A percentile compares a stretch with the other conserved stretches of the same genome.
Evolutionary conservation across 176 grass and related monocot genomes (phyloP).

Genomic region (Oryza rufipogon): DNA sequence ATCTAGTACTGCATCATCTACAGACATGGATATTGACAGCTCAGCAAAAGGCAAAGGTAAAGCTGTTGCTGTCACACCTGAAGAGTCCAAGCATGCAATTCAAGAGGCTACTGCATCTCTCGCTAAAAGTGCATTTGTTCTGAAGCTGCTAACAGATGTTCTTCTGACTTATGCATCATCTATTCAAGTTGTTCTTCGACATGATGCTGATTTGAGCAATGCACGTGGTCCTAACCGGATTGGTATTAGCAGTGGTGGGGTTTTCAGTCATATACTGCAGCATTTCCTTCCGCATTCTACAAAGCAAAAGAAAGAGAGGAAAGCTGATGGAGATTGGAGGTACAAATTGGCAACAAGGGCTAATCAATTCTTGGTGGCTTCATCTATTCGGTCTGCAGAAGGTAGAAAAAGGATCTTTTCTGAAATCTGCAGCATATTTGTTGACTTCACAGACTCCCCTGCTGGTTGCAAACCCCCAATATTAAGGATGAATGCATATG

Average conservation of each 20-base stretch:
- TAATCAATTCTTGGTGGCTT: slow-evolving; percentile 96
- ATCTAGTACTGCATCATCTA: slow-evolving; percentile 40
- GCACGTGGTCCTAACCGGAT: slow-evolving; percentile 43
- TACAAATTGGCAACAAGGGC: slow-evolving; percentile 82
- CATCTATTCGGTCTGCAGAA: slow-evolving; percentile 86
- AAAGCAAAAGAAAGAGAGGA: slow-evolving; percentile 94
- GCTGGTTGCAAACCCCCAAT: slow-evolving; percentile 53
- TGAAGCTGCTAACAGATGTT: slow-evolving; percentile 92
- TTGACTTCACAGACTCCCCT: slow-evolving; percentile 65
- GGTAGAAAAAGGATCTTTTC: slow-evolving; percentile 88
- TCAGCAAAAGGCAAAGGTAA: slow-evolving; percentile 94
- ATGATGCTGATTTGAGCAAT: slow-evolving; percentile 75
- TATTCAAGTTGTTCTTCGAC: slow-evolving; percentile 86
- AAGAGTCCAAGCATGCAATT: slow-evolving; percentile 65
- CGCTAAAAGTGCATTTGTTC: slow-evolving; percentile 78
- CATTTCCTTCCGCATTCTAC: slow-evolving; percentile 75
- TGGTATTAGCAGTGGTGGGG: slow-evolving; percentile 51
- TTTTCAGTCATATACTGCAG: slow-evolving; percentile 84
- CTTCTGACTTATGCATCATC: slow-evolving; percentile 91
- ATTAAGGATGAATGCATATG: slow-evolving; percentile 75
- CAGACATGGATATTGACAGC: slow-evolving; percentile 96
- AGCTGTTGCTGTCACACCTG: slow-evolving; percentile 58
- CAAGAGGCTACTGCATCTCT: slow-evolving; percentile 84
- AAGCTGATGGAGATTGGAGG: slow-evolving; percentile 90
- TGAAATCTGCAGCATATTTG: slow-evolving; percentile 77